Base-by-base conservation (phyloP, 495 filamentous ascomycete genomes). In the Penicillium ucsense region DNA sequence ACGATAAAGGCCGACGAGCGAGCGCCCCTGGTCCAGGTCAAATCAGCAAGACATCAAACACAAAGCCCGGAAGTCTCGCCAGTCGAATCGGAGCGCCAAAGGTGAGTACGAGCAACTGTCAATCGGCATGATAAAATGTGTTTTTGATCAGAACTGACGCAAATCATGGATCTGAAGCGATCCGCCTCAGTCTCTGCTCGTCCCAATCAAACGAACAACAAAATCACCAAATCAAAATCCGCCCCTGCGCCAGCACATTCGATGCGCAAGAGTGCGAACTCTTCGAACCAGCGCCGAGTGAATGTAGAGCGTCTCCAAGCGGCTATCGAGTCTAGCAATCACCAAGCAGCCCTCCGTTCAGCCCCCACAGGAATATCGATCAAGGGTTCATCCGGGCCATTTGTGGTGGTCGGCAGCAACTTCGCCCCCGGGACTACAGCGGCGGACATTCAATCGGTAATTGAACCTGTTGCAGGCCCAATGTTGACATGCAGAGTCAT, bases 351-450 rank as follows among this genome's bases (percentile, higher is more conserved):
- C 2, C 51, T 65, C 5, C 53, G 59, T 34, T 49, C 50, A 30
- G 52, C 56, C 20, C 55, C 55, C 5, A 57, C 50, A 46, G 86
- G 84, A 5, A 75, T 98, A 36, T 80, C 73, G 20, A 95, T 96
- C 54, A 77, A 83, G 51, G 92, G 92, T 20, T 88, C 88, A 3
- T 65, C 67, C 7, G 67, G 65, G 3, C 87, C 89, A 0, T 92
- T 81, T 55, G 76, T 83, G n/a, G 85, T 97, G 8, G 73, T 89
- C 43, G 90, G 84, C 1, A 80, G 82, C 62, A 97, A 97, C 67
- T 91, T 98, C 54, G 89, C 89, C 3, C 82, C 82, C 3, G 92
- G 92, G 35, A 98, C 92, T 3, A 95, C 92, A 4, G 88, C 88
- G 2, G 90, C 87, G 35, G 92, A 98, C 62, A 94, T 97, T 41